phyloP scores from a whole-genome alignment of 495 filamentous ascomycete species.

The Poronia punctata region DNA sequence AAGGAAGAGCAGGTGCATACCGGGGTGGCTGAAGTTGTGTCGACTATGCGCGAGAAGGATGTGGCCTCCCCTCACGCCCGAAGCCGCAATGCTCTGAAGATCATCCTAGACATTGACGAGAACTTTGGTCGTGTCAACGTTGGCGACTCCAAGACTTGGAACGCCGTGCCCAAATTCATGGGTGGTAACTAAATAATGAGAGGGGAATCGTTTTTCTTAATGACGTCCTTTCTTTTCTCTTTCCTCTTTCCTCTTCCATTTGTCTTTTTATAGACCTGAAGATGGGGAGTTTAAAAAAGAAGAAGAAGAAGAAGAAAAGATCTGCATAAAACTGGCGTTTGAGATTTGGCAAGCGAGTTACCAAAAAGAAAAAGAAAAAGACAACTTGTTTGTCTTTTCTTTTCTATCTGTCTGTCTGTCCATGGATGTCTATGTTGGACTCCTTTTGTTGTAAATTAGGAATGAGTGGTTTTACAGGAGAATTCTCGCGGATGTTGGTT shows the following conservation, averaged over 20 bases:
- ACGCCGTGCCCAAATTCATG: conserved; percentile 36
- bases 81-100: conserved; percentile 90
- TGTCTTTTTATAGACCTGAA: conserved; percentile 11
- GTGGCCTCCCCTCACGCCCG: conserved; percentile 70
- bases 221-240: conserved; percentile 10
- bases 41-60: conserved; percentile 45
- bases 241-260: conserved; percentile 8
- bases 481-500: no score
- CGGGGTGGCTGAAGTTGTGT: conserved; percentile 29
- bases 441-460: no score
- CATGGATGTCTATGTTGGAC: no score
- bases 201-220: no score
- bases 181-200: no score
- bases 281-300: no score
- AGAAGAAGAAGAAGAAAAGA: no score
- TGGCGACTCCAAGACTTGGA: conserved; percentile 47
- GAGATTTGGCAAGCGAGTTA: conserved; percentile 15
- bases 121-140: conserved; percentile 69
- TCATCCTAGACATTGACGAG: conserved; percentile 89
- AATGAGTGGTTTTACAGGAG: no score
- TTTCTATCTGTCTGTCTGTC: no score
- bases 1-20: conserved; percentile 32
- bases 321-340: conserved; percentile 24
- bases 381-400: no score
- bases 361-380: no score